These are phyloP conservation scores for Phoenix dactylifera DNA, from an alignment of 176 grass and related monocot genomes.

Conservation along the genomic window DNA sequence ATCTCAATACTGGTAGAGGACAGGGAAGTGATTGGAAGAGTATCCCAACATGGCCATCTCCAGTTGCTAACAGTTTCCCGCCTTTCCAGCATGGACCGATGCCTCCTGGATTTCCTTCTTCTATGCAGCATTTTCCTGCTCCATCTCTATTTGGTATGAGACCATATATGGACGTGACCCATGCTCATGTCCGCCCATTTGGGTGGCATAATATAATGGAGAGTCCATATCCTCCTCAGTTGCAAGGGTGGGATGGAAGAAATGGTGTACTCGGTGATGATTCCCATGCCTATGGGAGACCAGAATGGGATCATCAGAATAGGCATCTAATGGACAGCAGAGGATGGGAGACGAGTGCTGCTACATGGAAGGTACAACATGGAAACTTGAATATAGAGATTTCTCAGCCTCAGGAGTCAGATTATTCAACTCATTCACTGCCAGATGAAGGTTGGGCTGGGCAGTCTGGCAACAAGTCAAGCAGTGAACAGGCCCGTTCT, in stretches of 20 bases:
- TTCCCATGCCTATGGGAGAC: conserved; percentile 12
- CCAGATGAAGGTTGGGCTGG: conserved; percentile 3
- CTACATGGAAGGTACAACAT: background rate
- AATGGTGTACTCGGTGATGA: conserved; percentile 10
- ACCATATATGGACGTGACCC: conserved; percentile 24
- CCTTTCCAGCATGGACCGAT: conserved; percentile 27
- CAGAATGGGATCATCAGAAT: conserved; percentile 6
- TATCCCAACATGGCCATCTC: conserved; percentile 22
- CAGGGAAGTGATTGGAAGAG: conserved; percentile 29
- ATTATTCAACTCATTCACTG: conserved; percentile 4
- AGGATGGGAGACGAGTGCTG: background rate
- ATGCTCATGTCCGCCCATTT: conserved; percentile 19
- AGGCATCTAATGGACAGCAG: background rate
- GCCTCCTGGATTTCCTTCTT: conserved; percentile 28
- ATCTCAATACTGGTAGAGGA: conserved; percentile 27
- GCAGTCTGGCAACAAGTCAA: conserved; percentile 8
- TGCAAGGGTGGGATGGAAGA: conserved; percentile 24
- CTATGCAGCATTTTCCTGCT: conserved; percentile 24
- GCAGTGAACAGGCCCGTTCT: background rate
- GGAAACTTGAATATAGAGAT: background rate
- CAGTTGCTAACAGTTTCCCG: conserved; percentile 30
- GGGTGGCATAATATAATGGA: conserved; percentile 18
- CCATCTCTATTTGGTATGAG: conserved; percentile 22
- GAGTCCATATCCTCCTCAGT: conserved; percentile 18
- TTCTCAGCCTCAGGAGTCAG: conserved; percentile 5